These are phyloP conservation scores for Cercis canadensis DNA, from an alignment of 306 rosid species.

Conservation along the genomic window DNA sequence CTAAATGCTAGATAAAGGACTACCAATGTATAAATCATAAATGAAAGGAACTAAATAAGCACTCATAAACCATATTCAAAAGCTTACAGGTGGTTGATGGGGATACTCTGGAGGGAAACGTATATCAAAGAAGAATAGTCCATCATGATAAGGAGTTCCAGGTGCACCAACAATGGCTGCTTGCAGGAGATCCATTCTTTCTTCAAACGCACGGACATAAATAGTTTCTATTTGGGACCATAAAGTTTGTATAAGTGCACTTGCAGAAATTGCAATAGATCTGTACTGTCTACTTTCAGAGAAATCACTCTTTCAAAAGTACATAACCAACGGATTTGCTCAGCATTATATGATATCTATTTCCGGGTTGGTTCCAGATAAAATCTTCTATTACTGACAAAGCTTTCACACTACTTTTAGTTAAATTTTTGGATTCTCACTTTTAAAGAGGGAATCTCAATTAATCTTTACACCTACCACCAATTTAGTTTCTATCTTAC, in stretches of 20 bases:
- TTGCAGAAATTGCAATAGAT: constrained; percentile 15
- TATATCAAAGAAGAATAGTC: constrained; percentile 90
- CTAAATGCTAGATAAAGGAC: constrained; percentile 24
- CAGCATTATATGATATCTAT: neutral
- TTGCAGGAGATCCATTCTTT: constrained; percentile 89
- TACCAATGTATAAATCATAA: constrained; percentile 24
- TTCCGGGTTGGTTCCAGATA: constrained; percentile 11
- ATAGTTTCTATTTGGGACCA: constrained; percentile 67
- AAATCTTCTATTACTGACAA: constrained; percentile 23
- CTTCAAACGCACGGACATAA: constrained; percentile 82
- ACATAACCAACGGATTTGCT: constrained; percentile 15
- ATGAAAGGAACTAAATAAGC: constrained; percentile 20
- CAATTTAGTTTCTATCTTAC: constrained; percentile 10
- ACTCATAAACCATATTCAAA: constrained; percentile 24
- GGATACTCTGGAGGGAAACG: constrained; percentile 88
- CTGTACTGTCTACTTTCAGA: neutral
- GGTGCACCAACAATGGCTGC: constrained; percentile 91
- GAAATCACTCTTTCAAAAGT: constrained; percentile 11
- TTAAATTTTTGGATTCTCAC: too few species aligned
- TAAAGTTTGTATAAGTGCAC: constrained; percentile 21
- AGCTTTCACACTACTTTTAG: too few species aligned
- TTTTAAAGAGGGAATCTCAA: too few species aligned
- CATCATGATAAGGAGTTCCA: constrained; percentile 97
- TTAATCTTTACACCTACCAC: too few species aligned
- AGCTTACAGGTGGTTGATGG: constrained; percentile 86